A percentile compares a stretch with the other conserved stretches of the same genome.
Evolutionary conservation across 345 rosid genomes (phyloP).

Genomic region (Alliaria petiolata): DNA sequence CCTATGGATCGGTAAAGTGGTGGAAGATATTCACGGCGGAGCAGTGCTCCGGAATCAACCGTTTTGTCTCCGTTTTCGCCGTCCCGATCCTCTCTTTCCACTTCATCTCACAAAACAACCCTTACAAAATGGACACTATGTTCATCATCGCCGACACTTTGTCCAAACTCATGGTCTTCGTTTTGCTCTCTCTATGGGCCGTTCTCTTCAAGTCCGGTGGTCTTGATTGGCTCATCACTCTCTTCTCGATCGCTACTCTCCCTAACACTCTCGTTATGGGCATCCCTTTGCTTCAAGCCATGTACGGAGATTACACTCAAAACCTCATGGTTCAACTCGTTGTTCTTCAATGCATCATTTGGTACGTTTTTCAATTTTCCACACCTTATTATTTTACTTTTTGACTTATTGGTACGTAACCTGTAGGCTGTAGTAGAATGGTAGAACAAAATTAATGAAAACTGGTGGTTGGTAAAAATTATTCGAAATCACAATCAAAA

Average conservation of each 20-base stretch:
- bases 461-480: neutral
- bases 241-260: slow-evolving; percentile 46
- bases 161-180: slow-evolving; percentile 40
- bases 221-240: slow-evolving; percentile 53
- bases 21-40: slow-evolving; percentile 91
- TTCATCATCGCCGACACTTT: slow-evolving; percentile 51
- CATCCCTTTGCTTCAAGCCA: slow-evolving; percentile 49
- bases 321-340: slow-evolving; percentile 51
- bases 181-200: slow-evolving; percentile 41
- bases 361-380: slow-evolving; percentile 53
- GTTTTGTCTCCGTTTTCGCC: slow-evolving; percentile 95
- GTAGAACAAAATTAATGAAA: neutral
- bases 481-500: neutral
- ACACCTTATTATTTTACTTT: slow-evolving; percentile 14
- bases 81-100: slow-evolving; percentile 97
- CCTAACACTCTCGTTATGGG: slow-evolving; percentile 63
- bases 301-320: slow-evolving; percentile 50
- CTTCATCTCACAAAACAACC: slow-evolving; percentile 49
- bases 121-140: slow-evolving; percentile 44
- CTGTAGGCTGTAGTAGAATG: neutral
- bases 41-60: slow-evolving; percentile 99
- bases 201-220: slow-evolving; percentile 30
- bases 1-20: slow-evolving; percentile 96
- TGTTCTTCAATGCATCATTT: slow-evolving; percentile 48
- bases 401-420: neutral